A percentile compares a stretch with the other conserved stretches of the same genome.
phyloP scores from a whole-genome alignment of 164 flowering plant genomes.

The Berberis thunbergii region DNA sequence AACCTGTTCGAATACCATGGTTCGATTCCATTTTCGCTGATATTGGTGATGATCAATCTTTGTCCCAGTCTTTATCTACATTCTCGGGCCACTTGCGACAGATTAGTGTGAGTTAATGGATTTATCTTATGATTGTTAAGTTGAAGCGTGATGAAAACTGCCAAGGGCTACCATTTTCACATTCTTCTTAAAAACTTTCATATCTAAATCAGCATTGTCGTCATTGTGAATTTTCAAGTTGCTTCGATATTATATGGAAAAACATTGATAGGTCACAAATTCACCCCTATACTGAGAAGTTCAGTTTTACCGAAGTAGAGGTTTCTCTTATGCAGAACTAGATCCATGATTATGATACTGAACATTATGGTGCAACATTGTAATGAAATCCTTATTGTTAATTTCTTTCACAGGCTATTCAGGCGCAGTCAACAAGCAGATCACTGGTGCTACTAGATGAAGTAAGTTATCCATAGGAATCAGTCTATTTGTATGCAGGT shows the following conservation, averaged over 20 bases:
- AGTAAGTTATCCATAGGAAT: conserved; percentile 34
- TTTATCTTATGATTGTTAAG: not conserved
- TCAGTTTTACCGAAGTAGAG: too few relatives aligned
- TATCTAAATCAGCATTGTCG: too few relatives aligned
- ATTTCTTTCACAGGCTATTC: conserved; percentile 53
- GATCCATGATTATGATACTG: too few relatives aligned
- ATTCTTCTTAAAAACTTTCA: too few relatives aligned
- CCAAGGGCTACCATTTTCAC: too few relatives aligned
- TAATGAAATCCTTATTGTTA: not conserved
- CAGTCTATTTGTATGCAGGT: not conserved
- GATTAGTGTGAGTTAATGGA: conserved; percentile 56
- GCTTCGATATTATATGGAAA: too few relatives aligned
- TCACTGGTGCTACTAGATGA: conserved; percentile 91
- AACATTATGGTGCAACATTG: not conserved
- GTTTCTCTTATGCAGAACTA: too few relatives aligned
- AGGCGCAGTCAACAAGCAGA: conserved; percentile 46
- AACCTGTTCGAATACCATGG: conserved; percentile 82
- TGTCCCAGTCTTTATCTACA: conserved; percentile 85
- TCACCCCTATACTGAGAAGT: too few relatives aligned
- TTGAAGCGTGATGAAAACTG: too few relatives aligned
- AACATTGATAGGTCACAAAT: too few relatives aligned
- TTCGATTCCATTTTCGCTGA: conserved; percentile 88
- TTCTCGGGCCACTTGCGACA: conserved; percentile 90
- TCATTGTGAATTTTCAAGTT: too few relatives aligned
- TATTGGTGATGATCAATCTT: conserved; percentile 93